A percentile compares a stretch with the other conserved stretches of the same genome.
phyloP scores from a whole-genome alignment of 257 asterid species.

The Eustoma russellianum region DNA sequence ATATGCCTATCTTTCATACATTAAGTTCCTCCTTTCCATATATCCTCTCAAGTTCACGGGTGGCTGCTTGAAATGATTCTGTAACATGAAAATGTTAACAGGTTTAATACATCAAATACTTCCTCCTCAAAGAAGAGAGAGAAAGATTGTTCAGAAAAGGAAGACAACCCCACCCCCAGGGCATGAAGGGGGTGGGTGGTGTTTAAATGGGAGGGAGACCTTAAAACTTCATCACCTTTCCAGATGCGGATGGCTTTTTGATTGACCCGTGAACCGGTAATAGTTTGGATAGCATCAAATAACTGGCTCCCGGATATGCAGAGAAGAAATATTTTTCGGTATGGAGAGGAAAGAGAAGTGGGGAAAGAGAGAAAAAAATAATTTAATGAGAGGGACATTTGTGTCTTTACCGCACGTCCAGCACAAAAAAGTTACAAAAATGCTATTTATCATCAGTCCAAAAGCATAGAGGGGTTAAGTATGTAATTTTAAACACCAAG shows the following conservation, averaged over 20 bases:
- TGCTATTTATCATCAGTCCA: too few relatives aligned
- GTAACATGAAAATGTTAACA: constrained; percentile 16
- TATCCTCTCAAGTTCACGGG: constrained; percentile 87
- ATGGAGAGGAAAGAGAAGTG: too few relatives aligned
- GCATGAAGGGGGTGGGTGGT: not conserved
- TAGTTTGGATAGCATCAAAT: constrained; percentile 67
- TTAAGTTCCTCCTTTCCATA: constrained; percentile 85
- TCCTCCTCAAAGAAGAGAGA: too few relatives aligned
- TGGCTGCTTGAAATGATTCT: constrained; percentile 96
- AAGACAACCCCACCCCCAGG: not conserved
- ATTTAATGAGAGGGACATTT: too few relatives aligned
- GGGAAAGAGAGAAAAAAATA: too few relatives aligned
- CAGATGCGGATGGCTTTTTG: constrained; percentile 87
- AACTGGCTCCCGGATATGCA: constrained; percentile 66
- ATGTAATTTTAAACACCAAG: too few relatives aligned
- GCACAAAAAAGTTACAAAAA: too few relatives aligned
- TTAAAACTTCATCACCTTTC: constrained; percentile 54
- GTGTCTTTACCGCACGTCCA: too few relatives aligned
- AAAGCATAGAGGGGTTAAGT: too few relatives aligned
- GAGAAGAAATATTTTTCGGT: too few relatives aligned
- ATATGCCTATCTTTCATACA: constrained; percentile 22
- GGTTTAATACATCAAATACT: not conserved
- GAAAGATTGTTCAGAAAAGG: too few relatives aligned
- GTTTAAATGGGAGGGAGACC: not conserved
- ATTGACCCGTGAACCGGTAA: constrained; percentile 84